Percentiles rank a stretch among this genome's conserved stretches.
Conservation (phyloP, 208 protist species). For the Histomonas meleagridis region DNA sequence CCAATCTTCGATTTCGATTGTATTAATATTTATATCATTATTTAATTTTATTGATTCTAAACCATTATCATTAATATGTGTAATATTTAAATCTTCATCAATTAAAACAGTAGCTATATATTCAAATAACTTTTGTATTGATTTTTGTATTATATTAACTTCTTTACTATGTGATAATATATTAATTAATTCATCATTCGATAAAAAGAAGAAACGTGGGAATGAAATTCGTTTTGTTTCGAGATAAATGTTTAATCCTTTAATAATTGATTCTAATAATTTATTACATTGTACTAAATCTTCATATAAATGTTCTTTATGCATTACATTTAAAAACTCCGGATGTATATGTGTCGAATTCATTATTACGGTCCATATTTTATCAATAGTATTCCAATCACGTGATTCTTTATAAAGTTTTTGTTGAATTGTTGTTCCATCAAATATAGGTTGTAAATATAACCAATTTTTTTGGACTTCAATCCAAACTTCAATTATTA, state of each 20-base stretch:
- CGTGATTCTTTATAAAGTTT: slow-evolving; percentile 79
- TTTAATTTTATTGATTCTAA: slow-evolving; percentile 47
- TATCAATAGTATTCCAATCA: slow-evolving; percentile 52
- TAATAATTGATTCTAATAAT: slow-evolving; percentile 67
- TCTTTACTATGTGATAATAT: slow-evolving; percentile 87
- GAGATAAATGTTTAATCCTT: slow-evolving; percentile 67
- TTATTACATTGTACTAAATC: slow-evolving; percentile 65
- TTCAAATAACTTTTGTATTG: slow-evolving; percentile 90
- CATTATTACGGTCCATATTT: slow-evolving; percentile 53
- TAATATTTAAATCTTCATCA: slow-evolving; percentile 62
- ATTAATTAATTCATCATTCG: slow-evolving; percentile 88
- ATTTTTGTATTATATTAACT: slow-evolving; percentile 78
- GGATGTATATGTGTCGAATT: slow-evolving; percentile 39
- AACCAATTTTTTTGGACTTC: slow-evolving; percentile 78
- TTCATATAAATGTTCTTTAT: slow-evolving; percentile 72
- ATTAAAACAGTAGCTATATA: slow-evolving; percentile 61
- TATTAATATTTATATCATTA: slow-evolving; percentile 33
- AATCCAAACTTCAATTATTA: slow-evolving; percentile 56
- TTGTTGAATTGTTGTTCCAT: slow-evolving; percentile 79
- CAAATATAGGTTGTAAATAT: slow-evolving; percentile 94
- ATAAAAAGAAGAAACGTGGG: slow-evolving; percentile 77
- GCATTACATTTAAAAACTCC: slow-evolving; percentile 70
- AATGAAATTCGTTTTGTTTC: slow-evolving; percentile 66
- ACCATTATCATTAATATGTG: slow-evolving; percentile 51
- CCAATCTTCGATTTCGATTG: slow-evolving; percentile 83